These are phyloP conservation scores for Trichoderma harzianum DNA, from an alignment of 2,329 filamentous ascomycete species.

Conservation along the genomic window DNA sequence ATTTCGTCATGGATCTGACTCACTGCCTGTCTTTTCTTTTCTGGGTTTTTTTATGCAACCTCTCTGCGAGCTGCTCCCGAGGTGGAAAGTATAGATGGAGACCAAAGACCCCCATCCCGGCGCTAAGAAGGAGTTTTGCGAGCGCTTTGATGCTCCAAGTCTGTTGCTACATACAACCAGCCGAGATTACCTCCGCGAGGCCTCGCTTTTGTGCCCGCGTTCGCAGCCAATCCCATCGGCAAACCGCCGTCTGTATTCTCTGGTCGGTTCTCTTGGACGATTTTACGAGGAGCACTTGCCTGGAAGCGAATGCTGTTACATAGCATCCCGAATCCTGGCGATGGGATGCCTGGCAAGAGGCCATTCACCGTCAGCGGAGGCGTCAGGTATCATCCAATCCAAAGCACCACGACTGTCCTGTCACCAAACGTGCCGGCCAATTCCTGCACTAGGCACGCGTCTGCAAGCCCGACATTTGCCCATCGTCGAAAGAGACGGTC, in stretches of 20 bases:
- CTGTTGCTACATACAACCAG: not conserved
- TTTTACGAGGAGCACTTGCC: not conserved
- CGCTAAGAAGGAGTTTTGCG: not conserved
- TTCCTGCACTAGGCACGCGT: not conserved
- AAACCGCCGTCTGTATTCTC: not conserved
- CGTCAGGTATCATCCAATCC: not conserved
- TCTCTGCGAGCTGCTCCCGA: not conserved
- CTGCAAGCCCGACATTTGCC: conserved; percentile 2
- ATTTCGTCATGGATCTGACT: not conserved
- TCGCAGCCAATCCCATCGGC: not conserved
- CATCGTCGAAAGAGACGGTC: conserved; percentile 1
- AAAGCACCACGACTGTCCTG: not conserved
- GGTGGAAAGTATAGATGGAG: not conserved
- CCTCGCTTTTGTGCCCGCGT: not conserved
- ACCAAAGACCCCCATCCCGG: conserved; percentile 5
- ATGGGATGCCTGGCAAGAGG: not conserved
- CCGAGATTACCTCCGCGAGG: conserved; percentile 14
- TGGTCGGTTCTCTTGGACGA: not conserved
- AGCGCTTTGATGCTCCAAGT: conserved; percentile 1
- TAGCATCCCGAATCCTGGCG: not conserved
- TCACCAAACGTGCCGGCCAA: not conserved
- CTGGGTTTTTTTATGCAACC: not conserved
- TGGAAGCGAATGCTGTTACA: not conserved
- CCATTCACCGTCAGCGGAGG: not conserved
- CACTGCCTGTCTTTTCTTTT: not conserved